phyloP scores from a whole-genome alignment of 768 basidiomycete species.

The Panaeolus cyanescens region DNA sequence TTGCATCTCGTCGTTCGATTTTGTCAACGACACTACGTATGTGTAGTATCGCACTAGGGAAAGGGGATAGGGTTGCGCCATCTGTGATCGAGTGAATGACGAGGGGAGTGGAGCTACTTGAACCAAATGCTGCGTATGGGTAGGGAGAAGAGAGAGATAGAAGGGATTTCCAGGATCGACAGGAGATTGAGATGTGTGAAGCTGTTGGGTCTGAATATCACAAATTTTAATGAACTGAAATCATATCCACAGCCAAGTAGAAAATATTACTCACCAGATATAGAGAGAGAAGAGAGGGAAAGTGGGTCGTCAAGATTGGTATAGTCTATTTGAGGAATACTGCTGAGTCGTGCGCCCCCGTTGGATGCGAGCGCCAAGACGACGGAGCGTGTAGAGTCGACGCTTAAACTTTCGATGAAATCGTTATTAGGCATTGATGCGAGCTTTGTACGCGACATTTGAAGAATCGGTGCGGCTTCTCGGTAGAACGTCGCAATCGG shows the following conservation, averaged over 20 bases:
- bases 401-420: conserved; percentile 53
- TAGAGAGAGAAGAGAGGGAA: neutral
- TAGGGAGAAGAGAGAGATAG: conserved; percentile 52
- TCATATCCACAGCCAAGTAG: neutral
- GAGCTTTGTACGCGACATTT: conserved; percentile 23
- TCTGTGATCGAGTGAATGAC: conserved; percentile 54
- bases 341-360: conserved; percentile 42
- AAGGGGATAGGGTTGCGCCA: conserved; percentile 39
- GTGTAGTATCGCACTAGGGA: conserved; percentile 52
- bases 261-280: neutral
- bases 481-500: no score
- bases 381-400: conserved; percentile 58
- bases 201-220: neutral
- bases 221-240: neutral
- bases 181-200: conserved; percentile 40
- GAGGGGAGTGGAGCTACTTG: conserved; percentile 60
- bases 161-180: conserved; percentile 65
- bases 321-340: conserved; percentile 10
- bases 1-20: neutral
- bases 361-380: conserved; percentile 22
- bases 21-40: conserved; percentile 21
- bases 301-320: neutral
- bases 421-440: conserved; percentile 40
- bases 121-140: conserved; percentile 71
- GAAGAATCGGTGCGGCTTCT: conserved; percentile 13